Conservation (phyloP, 2,329 filamentous ascomycete genomes). For the Pezicula carpinea region DNA sequence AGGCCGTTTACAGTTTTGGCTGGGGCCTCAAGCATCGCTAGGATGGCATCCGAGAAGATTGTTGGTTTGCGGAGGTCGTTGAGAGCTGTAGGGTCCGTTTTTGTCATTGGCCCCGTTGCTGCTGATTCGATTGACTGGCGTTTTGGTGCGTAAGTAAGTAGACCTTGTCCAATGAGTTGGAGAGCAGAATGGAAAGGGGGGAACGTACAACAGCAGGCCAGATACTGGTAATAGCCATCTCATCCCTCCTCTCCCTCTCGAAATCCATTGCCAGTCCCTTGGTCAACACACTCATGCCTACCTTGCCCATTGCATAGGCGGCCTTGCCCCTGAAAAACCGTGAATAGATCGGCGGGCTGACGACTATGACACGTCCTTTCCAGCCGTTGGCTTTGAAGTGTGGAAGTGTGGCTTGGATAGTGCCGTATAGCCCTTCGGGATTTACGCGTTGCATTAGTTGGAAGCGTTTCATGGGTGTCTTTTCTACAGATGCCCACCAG, state of each 20-base stretch:
- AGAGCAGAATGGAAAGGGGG: conserved; percentile 8
- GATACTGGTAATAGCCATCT: conserved; percentile 75
- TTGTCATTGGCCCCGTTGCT: conserved; percentile 56
- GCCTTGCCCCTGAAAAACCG: conserved; percentile 84
- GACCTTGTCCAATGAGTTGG: neutral
- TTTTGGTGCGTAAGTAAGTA: neutral
- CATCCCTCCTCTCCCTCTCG: conserved; percentile 48
- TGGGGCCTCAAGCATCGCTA: conserved; percentile 63
- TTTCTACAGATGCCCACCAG: conserved; percentile 73
- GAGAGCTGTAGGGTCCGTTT: conserved; percentile 38
- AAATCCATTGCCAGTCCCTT: conserved; percentile 83
- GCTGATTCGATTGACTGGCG: conserved; percentile 65
- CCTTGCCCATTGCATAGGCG: conserved; percentile 74
- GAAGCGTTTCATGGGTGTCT: conserved; percentile 72
- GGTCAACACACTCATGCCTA: conserved; percentile 77
- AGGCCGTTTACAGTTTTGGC: conserved; percentile 62
- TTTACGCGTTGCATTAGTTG: conserved; percentile 74
- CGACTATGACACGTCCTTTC: conserved; percentile 66
- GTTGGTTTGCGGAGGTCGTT: conserved; percentile 62
- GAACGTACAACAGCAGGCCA: conserved; percentile 70
- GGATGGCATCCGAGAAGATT: conserved; percentile 76
- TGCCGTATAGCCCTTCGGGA: conserved; percentile 69
- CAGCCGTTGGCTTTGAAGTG: conserved; percentile 50
- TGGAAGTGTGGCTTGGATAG: conserved; percentile 64
- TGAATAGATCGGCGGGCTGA: conserved; percentile 80